Evolutionary conservation across 495 filamentous ascomycete species (phyloP).

Genomic region (Aspergillus saccharolyticus): DNA sequence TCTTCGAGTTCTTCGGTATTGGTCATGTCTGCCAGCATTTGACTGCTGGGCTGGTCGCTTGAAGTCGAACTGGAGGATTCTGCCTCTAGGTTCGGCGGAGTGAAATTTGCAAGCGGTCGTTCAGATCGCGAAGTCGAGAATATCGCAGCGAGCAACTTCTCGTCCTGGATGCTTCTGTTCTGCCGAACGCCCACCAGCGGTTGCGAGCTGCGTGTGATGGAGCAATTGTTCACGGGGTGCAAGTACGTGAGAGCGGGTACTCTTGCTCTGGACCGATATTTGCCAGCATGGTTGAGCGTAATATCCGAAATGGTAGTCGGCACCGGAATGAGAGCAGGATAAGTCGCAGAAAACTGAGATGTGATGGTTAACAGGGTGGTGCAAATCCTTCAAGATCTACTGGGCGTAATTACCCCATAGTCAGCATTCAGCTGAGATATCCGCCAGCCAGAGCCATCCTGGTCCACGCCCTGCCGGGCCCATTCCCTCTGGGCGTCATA

Average conservation of each 20-base stretch:
- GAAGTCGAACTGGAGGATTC: constrained; percentile 57
- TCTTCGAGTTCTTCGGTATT: constrained; percentile 67
- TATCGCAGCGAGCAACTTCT: constrained; percentile 86
- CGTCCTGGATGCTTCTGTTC: constrained; percentile 92
- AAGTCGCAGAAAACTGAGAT: constrained; percentile 86
- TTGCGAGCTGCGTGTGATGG: constrained; percentile 92
- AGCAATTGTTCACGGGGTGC: constrained; percentile 94
- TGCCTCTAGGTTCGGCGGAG: constrained; percentile 37
- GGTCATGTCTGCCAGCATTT: constrained; percentile 39
- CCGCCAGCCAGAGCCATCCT: constrained; percentile 80
- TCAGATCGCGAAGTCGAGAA: constrained; percentile 68
- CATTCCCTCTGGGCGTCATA: constrained; percentile 84
- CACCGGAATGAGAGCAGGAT: constrained; percentile 78
- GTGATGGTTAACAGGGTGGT: constrained; percentile 20
- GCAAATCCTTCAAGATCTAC: not conserved
- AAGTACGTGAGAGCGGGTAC: constrained; percentile 89
- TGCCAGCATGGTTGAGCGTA: constrained; percentile 87
- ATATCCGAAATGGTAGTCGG: constrained; percentile 91
- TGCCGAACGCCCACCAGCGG: constrained; percentile 81
- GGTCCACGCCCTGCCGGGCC: constrained; percentile 70
- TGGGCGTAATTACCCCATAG: constrained; percentile 52
- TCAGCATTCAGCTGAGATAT: constrained; percentile 85
- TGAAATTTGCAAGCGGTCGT: constrained; percentile 42
- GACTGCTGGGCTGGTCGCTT: constrained; percentile 41
- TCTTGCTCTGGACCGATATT: constrained; percentile 78